Percentiles rank a stretch among this genome's conserved stretches.
phyloP scores from a whole-genome alignment of 768 basidiomycete species.

The Naganishia vishniacii region DNA sequence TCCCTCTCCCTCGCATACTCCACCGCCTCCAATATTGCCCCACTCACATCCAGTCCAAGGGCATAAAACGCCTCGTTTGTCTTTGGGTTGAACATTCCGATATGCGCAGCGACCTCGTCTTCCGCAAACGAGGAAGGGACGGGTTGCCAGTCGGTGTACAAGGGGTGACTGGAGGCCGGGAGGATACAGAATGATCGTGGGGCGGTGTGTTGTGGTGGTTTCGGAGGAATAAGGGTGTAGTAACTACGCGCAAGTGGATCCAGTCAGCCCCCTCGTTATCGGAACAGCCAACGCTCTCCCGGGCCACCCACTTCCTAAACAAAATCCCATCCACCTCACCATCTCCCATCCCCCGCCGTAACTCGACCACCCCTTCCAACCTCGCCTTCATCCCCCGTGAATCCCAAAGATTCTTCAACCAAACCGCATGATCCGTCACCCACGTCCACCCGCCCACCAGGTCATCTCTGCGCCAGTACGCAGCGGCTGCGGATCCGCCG shows the following conservation, averaged over 20 bases:
- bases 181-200: conserved; percentile 73
- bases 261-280: neutral
- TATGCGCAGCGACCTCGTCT: conserved; percentile 80
- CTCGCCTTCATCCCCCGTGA: conserved; percentile 59
- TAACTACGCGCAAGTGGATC: conserved; percentile 54
- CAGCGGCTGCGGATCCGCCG: conserved; percentile 72
- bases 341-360: conserved; percentile 58
- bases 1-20: conserved; percentile 35
- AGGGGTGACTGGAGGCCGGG: conserved; percentile 53
- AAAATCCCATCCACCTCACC: conserved; percentile 53
- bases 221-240: conserved; percentile 70
- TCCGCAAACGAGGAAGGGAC: conserved; percentile 62
- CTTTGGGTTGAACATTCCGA: conserved; percentile 73
- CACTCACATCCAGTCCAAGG: conserved; percentile 65
- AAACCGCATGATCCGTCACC: conserved; percentile 84
- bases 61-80: conserved; percentile 88
- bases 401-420: conserved; percentile 80
- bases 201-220: conserved; percentile 56
- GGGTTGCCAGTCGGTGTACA: conserved; percentile 57
- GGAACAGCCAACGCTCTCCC: neutral
- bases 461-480: conserved; percentile 74
- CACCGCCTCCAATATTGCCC: conserved; percentile 44
- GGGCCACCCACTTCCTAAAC: conserved; percentile 63
- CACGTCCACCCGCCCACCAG: conserved; percentile 65
- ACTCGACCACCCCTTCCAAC: conserved; percentile 59